Conservation (phyloP, 2,329 filamentous ascomycete genomes). For the Ophiostoma triangulosporum region DNA sequence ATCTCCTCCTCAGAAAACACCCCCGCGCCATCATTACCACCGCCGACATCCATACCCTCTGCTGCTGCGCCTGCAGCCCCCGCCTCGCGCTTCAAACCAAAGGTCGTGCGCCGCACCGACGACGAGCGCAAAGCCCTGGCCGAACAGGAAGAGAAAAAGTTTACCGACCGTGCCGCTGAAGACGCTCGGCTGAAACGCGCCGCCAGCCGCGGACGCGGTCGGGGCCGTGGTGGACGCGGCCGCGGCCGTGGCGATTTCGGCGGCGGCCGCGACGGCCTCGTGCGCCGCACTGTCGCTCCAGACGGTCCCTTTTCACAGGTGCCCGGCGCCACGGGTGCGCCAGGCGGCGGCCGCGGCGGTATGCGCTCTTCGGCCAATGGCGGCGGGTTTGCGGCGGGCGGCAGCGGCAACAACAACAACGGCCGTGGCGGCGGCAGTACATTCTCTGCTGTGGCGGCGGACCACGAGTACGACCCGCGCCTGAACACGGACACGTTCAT, state of each 20-base stretch:
- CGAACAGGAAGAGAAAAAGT: conserved; percentile 22
- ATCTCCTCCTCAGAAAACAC: neutral
- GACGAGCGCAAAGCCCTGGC: conserved; percentile 24
- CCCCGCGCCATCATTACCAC: neutral
- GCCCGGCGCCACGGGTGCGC: conserved; percentile 15
- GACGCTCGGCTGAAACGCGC: conserved; percentile 18
- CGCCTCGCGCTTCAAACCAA: conserved; percentile 21
- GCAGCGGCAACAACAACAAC: conserved; percentile 11
- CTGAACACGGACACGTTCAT: conserved; percentile 46
- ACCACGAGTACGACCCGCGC: conserved; percentile 30
- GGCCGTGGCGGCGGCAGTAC: conserved; percentile 7
- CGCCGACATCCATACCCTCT: neutral
- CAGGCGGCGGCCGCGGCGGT: conserved; percentile 8
- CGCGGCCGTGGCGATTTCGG: conserved; percentile 18
- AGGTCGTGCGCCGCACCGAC: conserved; percentile 21
- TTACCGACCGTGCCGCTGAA: conserved; percentile 19
- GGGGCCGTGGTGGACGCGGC: conserved; percentile 15
- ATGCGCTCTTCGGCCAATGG: conserved; percentile 5
- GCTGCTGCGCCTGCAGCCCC: neutral
- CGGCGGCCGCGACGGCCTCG: conserved; percentile 17
- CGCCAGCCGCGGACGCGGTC: conserved; percentile 18
- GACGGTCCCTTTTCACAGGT: conserved; percentile 24
- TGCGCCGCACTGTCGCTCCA: conserved; percentile 20
- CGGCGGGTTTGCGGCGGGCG: conserved; percentile 10
- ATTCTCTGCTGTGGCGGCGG: conserved; percentile 15